These are phyloP conservation scores for Elaeagnus macrophylla DNA, from an alignment of 306 rosid genomes.

Conservation along the genomic window DNA sequence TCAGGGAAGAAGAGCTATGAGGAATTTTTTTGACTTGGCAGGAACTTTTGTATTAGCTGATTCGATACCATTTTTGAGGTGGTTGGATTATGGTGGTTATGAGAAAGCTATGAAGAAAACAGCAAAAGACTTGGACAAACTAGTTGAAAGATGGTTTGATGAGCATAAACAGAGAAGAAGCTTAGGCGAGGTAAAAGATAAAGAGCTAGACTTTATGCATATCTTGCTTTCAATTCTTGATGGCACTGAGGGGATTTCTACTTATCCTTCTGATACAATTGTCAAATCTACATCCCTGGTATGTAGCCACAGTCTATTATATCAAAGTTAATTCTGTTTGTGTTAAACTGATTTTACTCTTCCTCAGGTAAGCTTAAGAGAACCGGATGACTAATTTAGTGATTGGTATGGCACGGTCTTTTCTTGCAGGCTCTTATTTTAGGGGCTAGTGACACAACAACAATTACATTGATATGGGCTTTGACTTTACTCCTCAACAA, in stretches of 20 bases:
- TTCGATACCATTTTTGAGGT: conserved; percentile 13
- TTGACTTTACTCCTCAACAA: conserved; percentile 13
- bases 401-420: too few species aligned
- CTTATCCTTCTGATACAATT: conserved; percentile 11
- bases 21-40: conserved; percentile 5
- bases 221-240: conserved; percentile 15
- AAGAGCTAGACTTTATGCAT: conserved; percentile 10
- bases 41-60: conserved; percentile 15
- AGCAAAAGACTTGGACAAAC: neutral
- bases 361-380: too few species aligned
- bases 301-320: too few species aligned
- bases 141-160: conserved; percentile 10
- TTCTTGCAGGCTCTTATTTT: conserved; percentile 4
- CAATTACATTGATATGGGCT: conserved; percentile 9
- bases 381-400: too few species aligned
- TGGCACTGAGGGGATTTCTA: neutral
- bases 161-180: conserved; percentile 13
- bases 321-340: neutral
- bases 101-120: conserved; percentile 13
- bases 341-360: too few species aligned
- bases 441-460: conserved; percentile 2
- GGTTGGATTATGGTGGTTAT: conserved; percentile 16
- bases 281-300: conserved; percentile 17
- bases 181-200: neutral
- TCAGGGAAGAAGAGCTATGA: neutral